Conservation (phyloP, 1,284 basidiomycete genomes). For the Melampsora abietis-canadensis region DNA sequence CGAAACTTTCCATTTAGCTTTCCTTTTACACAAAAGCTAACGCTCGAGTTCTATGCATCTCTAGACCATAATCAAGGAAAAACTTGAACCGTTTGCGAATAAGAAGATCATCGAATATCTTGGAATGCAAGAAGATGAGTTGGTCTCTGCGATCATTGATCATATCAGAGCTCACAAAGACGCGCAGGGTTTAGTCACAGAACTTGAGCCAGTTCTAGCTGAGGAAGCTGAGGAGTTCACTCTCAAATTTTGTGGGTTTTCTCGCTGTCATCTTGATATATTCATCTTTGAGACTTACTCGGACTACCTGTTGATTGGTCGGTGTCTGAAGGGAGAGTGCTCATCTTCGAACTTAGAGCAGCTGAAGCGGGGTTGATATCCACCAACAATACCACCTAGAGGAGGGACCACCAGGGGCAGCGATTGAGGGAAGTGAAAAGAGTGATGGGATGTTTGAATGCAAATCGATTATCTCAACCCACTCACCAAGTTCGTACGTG, state of each 20-base stretch:
- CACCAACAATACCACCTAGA: background rate
- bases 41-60: slow-evolving; percentile 3
- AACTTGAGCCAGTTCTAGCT: slow-evolving; percentile 50
- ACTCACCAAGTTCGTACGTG: slow-evolving; percentile 5
- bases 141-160: slow-evolving; percentile 50
- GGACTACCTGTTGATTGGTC: background rate
- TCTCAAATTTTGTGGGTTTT: slow-evolving; percentile 29
- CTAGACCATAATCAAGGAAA: slow-evolving; percentile 48
- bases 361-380: slow-evolving; percentile 41
- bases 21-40: no score
- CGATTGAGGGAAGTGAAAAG: background rate
- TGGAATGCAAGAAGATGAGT: slow-evolving; percentile 51
- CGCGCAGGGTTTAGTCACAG: slow-evolving; percentile 50
- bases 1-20: slow-evolving; percentile 4
- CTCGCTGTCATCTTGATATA: background rate
- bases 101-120: slow-evolving; percentile 51
- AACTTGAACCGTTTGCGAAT: slow-evolving; percentile 49
- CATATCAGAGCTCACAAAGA: slow-evolving; percentile 50
- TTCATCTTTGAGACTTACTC: background rate
- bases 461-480: background rate
- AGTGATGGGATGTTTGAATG: background rate
- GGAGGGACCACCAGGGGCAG: background rate
- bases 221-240: slow-evolving; percentile 36
- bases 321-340: slow-evolving; percentile 27
- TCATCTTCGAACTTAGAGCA: slow-evolving; percentile 36